Percentiles rank a stretch among this genome's conserved stretches.
phyloP scores from a whole-genome alignment of 495 filamentous ascomycete species.

The Penicillium pancosmium region DNA sequence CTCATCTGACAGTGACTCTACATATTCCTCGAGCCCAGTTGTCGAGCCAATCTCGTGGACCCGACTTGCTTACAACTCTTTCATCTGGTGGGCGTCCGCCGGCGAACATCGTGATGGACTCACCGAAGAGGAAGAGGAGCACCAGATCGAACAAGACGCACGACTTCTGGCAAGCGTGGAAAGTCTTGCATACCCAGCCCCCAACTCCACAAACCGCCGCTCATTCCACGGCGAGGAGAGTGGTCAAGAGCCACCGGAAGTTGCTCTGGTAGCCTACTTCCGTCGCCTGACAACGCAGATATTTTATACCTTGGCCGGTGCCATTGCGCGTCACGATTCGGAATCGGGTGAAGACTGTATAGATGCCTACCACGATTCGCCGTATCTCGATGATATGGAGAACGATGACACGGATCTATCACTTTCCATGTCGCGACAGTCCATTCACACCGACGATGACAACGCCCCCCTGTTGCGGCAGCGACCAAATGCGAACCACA shows the following conservation, averaged over 20 bases:
- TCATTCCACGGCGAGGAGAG: constrained; percentile 40
- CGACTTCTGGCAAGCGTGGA: constrained; percentile 47
- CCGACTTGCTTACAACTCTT: constrained; percentile 83
- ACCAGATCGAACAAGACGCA: constrained; percentile 47
- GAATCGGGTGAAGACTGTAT: constrained; percentile 33
- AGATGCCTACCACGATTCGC: constrained; percentile 13
- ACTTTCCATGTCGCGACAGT: constrained; percentile 33
- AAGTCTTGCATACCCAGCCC: constrained; percentile 33
- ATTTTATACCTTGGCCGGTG: constrained; percentile 64
- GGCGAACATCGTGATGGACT: constrained; percentile 72
- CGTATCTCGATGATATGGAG: constrained; percentile 20
- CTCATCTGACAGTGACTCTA: constrained; percentile 48
- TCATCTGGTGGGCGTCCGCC: constrained; percentile 98
- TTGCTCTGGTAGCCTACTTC: constrained; percentile 88
- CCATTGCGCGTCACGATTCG: constrained; percentile 56
- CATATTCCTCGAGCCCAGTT: constrained; percentile 53
- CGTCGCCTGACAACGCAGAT: constrained; percentile 79
- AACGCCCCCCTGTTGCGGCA: constrained; percentile 32
- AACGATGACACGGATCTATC: constrained; percentile 26
- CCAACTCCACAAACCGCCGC: constrained; percentile 45
- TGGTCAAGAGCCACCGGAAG: constrained; percentile 55
- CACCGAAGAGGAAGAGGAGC: constrained; percentile 46
- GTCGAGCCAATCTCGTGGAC: constrained; percentile 86
- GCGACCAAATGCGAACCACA: constrained; percentile 14
- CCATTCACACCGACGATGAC: constrained; percentile 34